Evolutionary conservation across 148 eudicot genomes (phyloP).

Genomic region (Beta vulgaris): DNA sequence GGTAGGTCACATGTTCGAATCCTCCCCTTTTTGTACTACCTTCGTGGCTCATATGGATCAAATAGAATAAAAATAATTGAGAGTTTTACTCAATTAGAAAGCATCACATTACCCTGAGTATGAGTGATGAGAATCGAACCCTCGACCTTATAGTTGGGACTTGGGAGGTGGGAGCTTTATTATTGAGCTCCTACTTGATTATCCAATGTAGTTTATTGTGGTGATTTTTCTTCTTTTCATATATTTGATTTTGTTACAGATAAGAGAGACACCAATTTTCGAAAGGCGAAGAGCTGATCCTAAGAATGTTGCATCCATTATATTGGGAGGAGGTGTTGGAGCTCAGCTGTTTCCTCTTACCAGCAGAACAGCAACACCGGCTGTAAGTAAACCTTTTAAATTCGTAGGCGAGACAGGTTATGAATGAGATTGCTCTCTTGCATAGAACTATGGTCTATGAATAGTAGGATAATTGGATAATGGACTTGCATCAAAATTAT

Average conservation of each 20-base stretch:
- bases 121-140: too few species aligned
- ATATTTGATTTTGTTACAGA: constrained; percentile 33
- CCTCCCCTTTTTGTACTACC: too few species aligned
- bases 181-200: too few species aligned
- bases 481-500: background rate
- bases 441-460: background rate
- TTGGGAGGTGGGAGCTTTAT: too few species aligned
- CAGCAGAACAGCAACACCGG: constrained; percentile 83
- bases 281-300: constrained; percentile 60
- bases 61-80: too few species aligned
- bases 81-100: too few species aligned
- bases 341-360: constrained; percentile 89
- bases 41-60: too few species aligned
- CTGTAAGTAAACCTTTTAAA: constrained; percentile 51
- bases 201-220: too few species aligned
- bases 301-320: constrained; percentile 71
- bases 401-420: background rate
- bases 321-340: constrained; percentile 95
- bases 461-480: background rate
- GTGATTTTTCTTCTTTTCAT: background rate
- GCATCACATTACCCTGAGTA: too few species aligned
- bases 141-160: too few species aligned
- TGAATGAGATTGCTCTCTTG: background rate
- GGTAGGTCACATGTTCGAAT: too few species aligned
- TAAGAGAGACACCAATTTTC: constrained; percentile 34